Conservation (phyloP, 1,284 basidiomycete species). For the Rhodofomes roseus region DNA sequence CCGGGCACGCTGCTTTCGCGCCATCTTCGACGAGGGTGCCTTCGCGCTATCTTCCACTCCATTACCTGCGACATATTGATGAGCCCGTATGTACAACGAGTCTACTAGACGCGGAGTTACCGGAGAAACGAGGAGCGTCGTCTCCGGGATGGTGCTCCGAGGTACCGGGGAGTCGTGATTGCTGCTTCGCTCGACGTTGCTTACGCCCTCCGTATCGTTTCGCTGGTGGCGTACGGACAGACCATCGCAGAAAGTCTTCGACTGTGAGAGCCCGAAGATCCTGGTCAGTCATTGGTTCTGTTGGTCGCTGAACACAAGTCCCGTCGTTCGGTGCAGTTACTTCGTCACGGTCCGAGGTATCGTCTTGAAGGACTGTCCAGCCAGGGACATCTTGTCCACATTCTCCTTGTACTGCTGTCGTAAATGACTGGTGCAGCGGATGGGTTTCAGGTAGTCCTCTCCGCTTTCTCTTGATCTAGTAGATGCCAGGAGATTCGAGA, state of each 20-base stretch:
- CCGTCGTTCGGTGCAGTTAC: not conserved
- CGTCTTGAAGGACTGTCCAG: not conserved
- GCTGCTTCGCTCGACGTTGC: not conserved
- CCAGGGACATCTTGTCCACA: not conserved
- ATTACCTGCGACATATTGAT: not conserved
- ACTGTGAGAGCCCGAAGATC: constrained; percentile 2
- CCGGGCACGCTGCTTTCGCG: not conserved
- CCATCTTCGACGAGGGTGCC: not conserved
- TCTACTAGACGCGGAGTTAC: not conserved
- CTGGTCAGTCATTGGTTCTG: too few species aligned
- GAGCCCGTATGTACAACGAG: not conserved
- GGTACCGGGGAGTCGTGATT: not conserved
- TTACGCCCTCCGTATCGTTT: not conserved
- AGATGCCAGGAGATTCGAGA: too few species aligned
- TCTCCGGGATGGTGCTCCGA: not conserved
- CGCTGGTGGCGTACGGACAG: constrained; percentile 1
- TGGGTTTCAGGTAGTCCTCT: not conserved
- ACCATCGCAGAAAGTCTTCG: constrained; percentile 6
- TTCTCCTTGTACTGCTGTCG: not conserved
- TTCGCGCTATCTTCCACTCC: not conserved
- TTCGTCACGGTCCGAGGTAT: not conserved
- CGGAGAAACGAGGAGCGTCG: not conserved
- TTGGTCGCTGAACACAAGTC: too few species aligned
- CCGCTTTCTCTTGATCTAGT: constrained; percentile 1
- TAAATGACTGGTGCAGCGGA: not conserved